These are phyloP conservation scores for Hyphopichia buzzinii DNA, from an alignment of 1,139 yeast genomes.

Conservation along the genomic window DNA sequence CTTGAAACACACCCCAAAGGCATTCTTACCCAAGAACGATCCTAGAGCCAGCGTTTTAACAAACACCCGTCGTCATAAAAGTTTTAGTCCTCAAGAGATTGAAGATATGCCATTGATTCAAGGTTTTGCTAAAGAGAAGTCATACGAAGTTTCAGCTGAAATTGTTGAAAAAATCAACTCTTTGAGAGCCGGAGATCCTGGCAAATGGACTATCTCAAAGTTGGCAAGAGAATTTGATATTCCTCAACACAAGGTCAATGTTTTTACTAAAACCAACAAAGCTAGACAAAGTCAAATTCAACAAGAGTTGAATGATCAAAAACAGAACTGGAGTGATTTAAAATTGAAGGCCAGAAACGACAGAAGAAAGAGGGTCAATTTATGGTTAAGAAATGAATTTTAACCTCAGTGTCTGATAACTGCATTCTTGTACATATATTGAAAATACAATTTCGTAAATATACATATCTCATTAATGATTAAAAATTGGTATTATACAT, in stretches of 20 bases:
- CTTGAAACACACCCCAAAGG: slow-evolving; percentile 58
- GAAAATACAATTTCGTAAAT: neutral
- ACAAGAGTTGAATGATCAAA: slow-evolving; percentile 14
- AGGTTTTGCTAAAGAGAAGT: slow-evolving; percentile 41
- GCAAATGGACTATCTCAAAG: slow-evolving; percentile 61
- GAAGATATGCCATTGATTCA: slow-evolving; percentile 54
- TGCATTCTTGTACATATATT: neutral
- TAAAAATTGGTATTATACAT: neutral
- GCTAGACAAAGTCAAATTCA: slow-evolving; percentile 13
- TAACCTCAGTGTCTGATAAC: slow-evolving; percentile 7
- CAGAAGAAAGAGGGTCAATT: slow-evolving; percentile 52
- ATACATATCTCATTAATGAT: neutral
- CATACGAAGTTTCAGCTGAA: slow-evolving; percentile 59
- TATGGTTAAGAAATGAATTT: slow-evolving; percentile 64
- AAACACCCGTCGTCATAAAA: slow-evolving; percentile 12
- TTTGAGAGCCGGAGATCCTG: slow-evolving; percentile 63
- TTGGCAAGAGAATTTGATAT: slow-evolving; percentile 61
- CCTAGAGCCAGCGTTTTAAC: slow-evolving; percentile 46
- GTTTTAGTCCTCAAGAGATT: slow-evolving; percentile 38
- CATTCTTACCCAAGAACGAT: slow-evolving; percentile 66
- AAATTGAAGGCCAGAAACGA: slow-evolving; percentile 45
- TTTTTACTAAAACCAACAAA: slow-evolving; percentile 18
- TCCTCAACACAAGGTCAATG: slow-evolving; percentile 27
- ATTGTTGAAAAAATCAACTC: slow-evolving; percentile 60
- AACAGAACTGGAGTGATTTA: slow-evolving; percentile 9